A percentile compares a stretch with the other conserved stretches of the same genome.
Evolutionary conservation across 176 grass and related monocot genomes (phyloP).

Genomic region (Aegilops sharonensis): DNA sequence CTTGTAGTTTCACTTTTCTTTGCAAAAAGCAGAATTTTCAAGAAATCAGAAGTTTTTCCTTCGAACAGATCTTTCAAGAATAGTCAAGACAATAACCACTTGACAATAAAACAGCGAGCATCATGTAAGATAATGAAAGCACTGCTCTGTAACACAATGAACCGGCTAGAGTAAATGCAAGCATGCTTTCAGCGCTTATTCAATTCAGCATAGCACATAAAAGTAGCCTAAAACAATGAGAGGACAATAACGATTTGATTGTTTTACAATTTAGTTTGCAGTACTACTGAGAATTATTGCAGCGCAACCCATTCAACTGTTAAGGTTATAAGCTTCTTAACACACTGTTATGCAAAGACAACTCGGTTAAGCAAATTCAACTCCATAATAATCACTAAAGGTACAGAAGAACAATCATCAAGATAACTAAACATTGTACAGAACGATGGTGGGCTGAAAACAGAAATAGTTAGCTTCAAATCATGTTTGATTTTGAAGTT

Average conservation of each 20-base stretch:
- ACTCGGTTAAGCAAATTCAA: background rate
- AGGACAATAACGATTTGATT: background rate
- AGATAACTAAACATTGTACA: constrained; percentile 3
- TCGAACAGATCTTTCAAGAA: background rate
- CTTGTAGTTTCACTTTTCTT: constrained; percentile 18
- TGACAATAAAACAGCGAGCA: constrained; percentile 20
- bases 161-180: constrained; percentile 9
- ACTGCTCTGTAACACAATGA: constrained; percentile 19
- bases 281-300: background rate
- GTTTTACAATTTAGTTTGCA: background rate
- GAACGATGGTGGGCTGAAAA: constrained; percentile 4
- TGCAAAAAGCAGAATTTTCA: constrained; percentile 1
- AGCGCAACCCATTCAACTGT: background rate
- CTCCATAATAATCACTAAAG: background rate
- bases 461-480: background rate
- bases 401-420: constrained; percentile 5
- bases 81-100: background rate
- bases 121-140: background rate
- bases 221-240: background rate
- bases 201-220: constrained; percentile 12
- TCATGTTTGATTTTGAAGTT: background rate
- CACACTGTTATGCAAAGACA: background rate
- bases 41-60: constrained; percentile 15
- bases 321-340: constrained; percentile 5
- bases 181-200: background rate